phyloP scores from a whole-genome alignment of 1,284 basidiomycete genomes.

The Puccinia triticina region DNA sequence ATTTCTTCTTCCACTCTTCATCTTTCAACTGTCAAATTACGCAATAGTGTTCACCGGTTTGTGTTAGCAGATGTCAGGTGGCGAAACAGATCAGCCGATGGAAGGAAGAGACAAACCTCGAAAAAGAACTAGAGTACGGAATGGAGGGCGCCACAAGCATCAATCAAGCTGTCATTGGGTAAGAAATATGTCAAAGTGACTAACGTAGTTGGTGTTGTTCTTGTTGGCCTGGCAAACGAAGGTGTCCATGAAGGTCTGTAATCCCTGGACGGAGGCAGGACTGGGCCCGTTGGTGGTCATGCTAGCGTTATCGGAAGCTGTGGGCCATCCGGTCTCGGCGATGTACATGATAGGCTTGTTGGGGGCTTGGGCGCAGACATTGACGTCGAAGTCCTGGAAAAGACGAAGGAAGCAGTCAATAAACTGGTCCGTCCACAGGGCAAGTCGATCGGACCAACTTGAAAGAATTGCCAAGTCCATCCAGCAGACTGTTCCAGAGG shows the following conservation, averaged over 20 bases:
- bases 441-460: conserved; percentile 58
- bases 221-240: conserved; percentile 85
- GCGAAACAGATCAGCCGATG: background rate
- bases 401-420: background rate
- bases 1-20: conserved; percentile 45
- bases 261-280: conserved; percentile 69
- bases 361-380: conserved; percentile 59
- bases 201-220: conserved; percentile 72
- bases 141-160: background rate
- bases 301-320: conserved; percentile 62
- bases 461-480: conserved; percentile 70
- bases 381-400: conserved; percentile 54
- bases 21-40: conserved; percentile 37
- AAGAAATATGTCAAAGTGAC: background rate
- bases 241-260: conserved; percentile 78
- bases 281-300: conserved; percentile 67
- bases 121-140: conserved; percentile 36
- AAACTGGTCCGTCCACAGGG: background rate
- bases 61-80: background rate
- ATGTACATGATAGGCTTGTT: conserved; percentile 74
- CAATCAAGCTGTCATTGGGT: background rate
- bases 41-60: background rate
- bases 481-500: conserved; percentile 71
- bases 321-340: conserved; percentile 92
- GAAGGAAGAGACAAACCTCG: conserved; percentile 25